These are phyloP conservation scores for Neofusicoccum laricinum DNA, from an alignment of 2,329 filamentous ascomycete genomes.

Conservation along the genomic window DNA sequence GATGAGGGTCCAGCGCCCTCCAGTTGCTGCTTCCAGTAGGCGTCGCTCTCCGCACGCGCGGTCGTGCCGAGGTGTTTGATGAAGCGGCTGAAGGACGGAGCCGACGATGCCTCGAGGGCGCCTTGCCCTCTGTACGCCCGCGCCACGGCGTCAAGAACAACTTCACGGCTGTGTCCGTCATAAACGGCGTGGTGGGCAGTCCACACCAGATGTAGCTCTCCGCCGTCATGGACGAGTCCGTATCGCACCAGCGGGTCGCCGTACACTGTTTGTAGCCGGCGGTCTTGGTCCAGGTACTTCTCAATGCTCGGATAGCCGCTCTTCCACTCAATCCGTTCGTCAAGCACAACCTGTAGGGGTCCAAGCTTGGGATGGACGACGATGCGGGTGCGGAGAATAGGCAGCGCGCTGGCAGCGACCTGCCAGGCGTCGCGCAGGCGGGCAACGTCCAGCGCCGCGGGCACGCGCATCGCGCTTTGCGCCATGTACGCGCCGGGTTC, in stretches of 20 bases:
- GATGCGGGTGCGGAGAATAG: constrained; percentile 48
- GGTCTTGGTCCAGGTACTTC: too few species aligned
- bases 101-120: neutral
- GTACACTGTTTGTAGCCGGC: too few species aligned
- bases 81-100: neutral
- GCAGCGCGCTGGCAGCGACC: constrained; percentile 39
- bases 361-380: constrained; percentile 24
- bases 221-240: constrained; percentile 27
- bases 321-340: too few species aligned
- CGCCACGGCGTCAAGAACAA: neutral
- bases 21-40: too few species aligned
- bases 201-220: constrained; percentile 7
- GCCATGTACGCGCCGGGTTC: constrained; percentile 53
- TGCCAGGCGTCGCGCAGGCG: constrained; percentile 48
- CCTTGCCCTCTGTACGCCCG: neutral
- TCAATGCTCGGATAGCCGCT: too few species aligned
- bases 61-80: neutral
- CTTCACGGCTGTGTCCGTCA: neutral
- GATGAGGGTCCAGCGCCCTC: too few species aligned
- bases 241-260: constrained; percentile 39
- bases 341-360: too few species aligned
- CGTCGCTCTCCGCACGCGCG: too few species aligned
- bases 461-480: constrained; percentile 21
- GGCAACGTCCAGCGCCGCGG: constrained; percentile 20
- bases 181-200: constrained; percentile 16